Base-by-base conservation (phyloP, 1,139 yeast genomes). In the Debaryomyces sp. region DNA sequence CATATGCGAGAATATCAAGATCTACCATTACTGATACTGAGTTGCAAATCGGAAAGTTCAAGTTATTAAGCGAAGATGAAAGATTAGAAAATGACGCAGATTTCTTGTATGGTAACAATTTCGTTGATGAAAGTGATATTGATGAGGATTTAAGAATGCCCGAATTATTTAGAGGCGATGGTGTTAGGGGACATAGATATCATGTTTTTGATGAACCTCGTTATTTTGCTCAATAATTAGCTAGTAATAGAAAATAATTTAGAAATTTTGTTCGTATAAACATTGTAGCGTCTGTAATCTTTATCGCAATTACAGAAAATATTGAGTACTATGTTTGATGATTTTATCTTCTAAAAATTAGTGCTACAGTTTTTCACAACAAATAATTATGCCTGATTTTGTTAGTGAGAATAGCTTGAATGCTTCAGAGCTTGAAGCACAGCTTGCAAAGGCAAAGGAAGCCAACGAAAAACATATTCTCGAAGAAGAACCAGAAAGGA, bases 21-120 rank as follows among this genome's bases (percentile, higher is more conserved):
- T 89, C 96, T 7, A 86, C 97, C 1, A 92, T 94, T 56, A 94
- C 99, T 1, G 99, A 94, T 63, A 94, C 99, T 1, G 99, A 94
- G 67, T 81, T 94, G 49, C 99, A 94, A 72, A 87, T 90, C 38
- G 99, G 96, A 48, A 92, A 94, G 67, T 94, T 94, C 75, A 85
- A 85, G 61, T 76, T 85, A 37, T 77, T 86, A 42, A 62, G 67
- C 26, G 74, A 80, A 12, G 78, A 77, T 24, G 73, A 72, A 56
- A 64, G 60, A 51, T 55, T 63, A 8, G 66, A 63, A 23, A 61
- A 62, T 44, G 80, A 77, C 34, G 77, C 73, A 3, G 67, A 67
- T 23, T 70, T 79, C 48, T 68, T 76, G 47, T 85, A 86, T 58
- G 82, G 84, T 6, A 80, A 84, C 59, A 70, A 75, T 49, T 80